These are phyloP conservation scores for Yarrowia sp. DNA, from an alignment of 805 yeast genomes.

Conservation along the genomic window DNA sequence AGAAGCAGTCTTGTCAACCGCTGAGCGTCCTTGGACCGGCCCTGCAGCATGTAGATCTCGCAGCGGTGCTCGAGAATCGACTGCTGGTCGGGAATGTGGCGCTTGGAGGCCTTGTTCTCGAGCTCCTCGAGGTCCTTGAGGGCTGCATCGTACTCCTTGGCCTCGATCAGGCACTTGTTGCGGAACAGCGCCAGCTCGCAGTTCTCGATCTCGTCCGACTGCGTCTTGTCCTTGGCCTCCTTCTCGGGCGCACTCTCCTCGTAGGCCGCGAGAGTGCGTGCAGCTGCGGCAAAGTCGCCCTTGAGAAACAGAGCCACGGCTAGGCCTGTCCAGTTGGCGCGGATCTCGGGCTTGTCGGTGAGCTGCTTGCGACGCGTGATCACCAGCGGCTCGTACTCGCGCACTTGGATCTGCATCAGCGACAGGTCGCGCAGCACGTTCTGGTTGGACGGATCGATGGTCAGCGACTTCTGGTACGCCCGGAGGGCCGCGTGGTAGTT, in stretches of 20 bases:
- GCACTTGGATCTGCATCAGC: slow-evolving; percentile 70
- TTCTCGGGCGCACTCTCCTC: slow-evolving; percentile 67
- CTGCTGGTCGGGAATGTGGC: slow-evolving; percentile 52
- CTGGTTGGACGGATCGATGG: slow-evolving; percentile 73
- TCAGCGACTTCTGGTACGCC: slow-evolving; percentile 71
- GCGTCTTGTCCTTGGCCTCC: slow-evolving; percentile 48
- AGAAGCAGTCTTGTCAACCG: slow-evolving; percentile 63
- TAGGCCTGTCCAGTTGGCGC: slow-evolving; percentile 80
- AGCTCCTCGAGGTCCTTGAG: slow-evolving; percentile 6
- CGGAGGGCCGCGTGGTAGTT: slow-evolving; percentile 74
- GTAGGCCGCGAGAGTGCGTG: slow-evolving; percentile 67
- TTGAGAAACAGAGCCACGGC: slow-evolving; percentile 83
- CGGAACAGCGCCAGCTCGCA: slow-evolving; percentile 78
- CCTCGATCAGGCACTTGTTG: slow-evolving; percentile 59
- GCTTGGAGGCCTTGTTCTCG: slow-evolving; percentile 49
- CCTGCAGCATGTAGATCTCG: slow-evolving; percentile 56
- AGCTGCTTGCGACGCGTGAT: slow-evolving; percentile 21
- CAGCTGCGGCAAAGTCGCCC: slow-evolving; percentile 65
- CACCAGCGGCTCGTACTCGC: slow-evolving; percentile 42
- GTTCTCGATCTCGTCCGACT: slow-evolving; percentile 63
- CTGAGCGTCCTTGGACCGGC: slow-evolving; percentile 61
- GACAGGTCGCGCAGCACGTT: slow-evolving; percentile 82
- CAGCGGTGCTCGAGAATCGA: slow-evolving; percentile 68
- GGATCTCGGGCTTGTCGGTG: slow-evolving; percentile 22
- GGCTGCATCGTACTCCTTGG: slow-evolving; percentile 38